phyloP scores from a whole-genome alignment of 495 filamentous ascomycete genomes.

The Glutinoglossum americanum region DNA sequence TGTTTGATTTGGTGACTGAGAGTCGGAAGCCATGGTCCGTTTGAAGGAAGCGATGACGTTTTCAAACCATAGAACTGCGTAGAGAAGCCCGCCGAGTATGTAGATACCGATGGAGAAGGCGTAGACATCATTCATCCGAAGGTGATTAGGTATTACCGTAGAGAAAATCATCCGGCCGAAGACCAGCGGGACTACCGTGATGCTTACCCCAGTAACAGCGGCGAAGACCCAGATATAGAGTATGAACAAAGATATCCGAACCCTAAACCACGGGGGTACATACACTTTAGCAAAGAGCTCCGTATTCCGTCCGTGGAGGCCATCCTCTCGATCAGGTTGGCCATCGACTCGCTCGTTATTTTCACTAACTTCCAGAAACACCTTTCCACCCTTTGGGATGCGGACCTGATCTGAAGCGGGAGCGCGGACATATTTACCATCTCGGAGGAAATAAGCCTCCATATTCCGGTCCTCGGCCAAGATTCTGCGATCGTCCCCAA shows the following conservation, averaged over 20 bases:
- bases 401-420: conserved; percentile 87
- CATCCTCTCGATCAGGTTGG: conserved; percentile 31
- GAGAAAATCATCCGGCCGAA: conserved; percentile 63
- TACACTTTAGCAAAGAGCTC: conserved; percentile 56
- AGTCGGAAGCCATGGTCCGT: conserved; percentile 14
- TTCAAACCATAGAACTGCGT: conserved; percentile 31
- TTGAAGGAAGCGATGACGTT: conserved; percentile 21
- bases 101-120: conserved; percentile 81
- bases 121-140: conserved; percentile 82
- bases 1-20: conserved; percentile 19
- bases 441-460: conserved; percentile 33
- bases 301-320: conserved; percentile 40
- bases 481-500: conserved; percentile 17
- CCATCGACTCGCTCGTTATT: conserved; percentile 43
- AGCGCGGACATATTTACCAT: conserved; percentile 74
- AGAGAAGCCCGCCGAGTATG: conserved; percentile 42
- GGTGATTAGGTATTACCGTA: conserved; percentile 36
- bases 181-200: conserved; percentile 66
- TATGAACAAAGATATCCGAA: conserved; percentile 68
- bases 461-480: conserved; percentile 18
- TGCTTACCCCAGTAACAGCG: conserved; percentile 69
- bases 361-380: conserved; percentile 66
- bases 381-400: conserved; percentile 58
- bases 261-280: conserved; percentile 65
- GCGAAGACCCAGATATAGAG: conserved; percentile 85